Percentiles rank a stretch among this genome's conserved stretches.
Conservation (phyloP, 345 rosid species). For the Salix udensis region DNA sequence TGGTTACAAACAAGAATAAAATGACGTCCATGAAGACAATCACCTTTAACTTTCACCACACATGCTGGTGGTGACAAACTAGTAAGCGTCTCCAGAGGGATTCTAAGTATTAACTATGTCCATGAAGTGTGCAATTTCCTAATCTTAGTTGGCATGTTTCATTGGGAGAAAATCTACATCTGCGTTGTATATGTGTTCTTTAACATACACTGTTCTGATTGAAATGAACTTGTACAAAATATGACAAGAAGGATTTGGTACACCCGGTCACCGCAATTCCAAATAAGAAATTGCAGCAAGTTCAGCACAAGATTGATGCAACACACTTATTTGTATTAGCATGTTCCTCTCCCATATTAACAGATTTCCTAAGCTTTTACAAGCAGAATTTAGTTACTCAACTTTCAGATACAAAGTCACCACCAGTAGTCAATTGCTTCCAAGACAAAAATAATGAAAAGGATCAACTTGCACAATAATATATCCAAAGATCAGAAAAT, state of each 20-base stretch:
- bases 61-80: not conserved
- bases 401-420: not conserved
- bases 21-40: not conserved
- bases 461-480: not conserved
- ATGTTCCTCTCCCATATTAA: not conserved
- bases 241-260: not conserved
- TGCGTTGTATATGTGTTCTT: not conserved
- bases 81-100: not conserved
- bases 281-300: not conserved
- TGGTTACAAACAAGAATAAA: not conserved
- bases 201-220: not conserved
- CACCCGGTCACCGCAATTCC: not conserved
- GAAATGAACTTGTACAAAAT: not conserved
- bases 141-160: not conserved
- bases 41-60: not conserved
- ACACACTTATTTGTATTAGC: not conserved
- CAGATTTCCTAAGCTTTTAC: not conserved
- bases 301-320: not conserved
- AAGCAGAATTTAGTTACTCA: not conserved
- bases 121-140: not conserved
- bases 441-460: slow-evolving; percentile 11
- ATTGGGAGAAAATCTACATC: not conserved
- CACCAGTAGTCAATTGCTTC: not conserved
- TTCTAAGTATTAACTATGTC: not conserved
- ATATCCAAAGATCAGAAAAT: not conserved